These are phyloP conservation scores for Theileria annulata DNA, from an alignment of 169 alveolate species.

Conservation along the genomic window DNA sequence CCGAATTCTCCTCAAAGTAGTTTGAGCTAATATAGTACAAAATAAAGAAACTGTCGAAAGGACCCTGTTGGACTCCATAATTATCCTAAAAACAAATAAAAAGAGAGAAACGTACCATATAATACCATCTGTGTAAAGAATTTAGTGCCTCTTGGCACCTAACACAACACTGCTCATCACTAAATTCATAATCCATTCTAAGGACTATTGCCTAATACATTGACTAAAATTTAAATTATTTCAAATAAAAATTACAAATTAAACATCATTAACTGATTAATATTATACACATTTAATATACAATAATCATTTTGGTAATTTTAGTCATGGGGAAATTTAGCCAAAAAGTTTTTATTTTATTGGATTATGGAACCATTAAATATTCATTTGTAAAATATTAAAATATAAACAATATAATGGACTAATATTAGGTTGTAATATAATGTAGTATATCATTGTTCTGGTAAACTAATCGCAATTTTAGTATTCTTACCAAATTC, in stretches of 20 bases:
- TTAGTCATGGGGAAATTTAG: constrained; percentile 9
- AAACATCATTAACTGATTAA: neutral
- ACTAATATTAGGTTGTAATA: neutral
- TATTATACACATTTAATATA: constrained; percentile 15
- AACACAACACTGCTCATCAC: constrained; percentile 44
- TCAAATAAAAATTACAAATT: constrained; percentile 9
- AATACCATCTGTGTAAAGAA: constrained; percentile 44
- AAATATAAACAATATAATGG: neutral
- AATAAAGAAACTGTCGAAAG: constrained; percentile 37
- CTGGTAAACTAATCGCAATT: neutral
- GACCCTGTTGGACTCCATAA: constrained; percentile 44
- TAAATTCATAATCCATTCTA: constrained; percentile 12
- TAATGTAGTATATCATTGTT: neutral
- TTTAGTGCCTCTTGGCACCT: constrained; percentile 38
- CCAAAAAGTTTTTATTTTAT: neutral
- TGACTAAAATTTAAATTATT: neutral
- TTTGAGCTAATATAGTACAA: constrained; percentile 32
- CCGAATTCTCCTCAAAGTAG: constrained; percentile 58
- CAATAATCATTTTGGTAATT: neutral
- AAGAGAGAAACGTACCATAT: constrained; percentile 30
- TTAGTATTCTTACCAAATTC: neutral
- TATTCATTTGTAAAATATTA: neutral
- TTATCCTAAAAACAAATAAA: constrained; percentile 23
- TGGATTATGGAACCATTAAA: neutral
- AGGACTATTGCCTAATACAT: neutral